phyloP scores from a whole-genome alignment of 2,329 filamentous ascomycete genomes.

The Diaporthe caulivora region DNA sequence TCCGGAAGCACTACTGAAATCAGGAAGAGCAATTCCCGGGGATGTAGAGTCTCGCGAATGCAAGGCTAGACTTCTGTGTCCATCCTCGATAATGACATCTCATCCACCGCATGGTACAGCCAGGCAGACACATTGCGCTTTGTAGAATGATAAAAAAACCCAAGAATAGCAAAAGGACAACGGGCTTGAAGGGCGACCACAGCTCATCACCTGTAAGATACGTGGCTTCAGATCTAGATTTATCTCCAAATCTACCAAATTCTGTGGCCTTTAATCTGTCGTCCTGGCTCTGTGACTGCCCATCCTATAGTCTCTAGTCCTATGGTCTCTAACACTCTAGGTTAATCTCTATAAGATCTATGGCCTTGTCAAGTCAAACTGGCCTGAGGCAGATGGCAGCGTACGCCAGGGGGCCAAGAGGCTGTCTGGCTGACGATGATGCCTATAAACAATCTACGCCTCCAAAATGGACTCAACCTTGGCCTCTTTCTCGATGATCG shows the following conservation, averaged over 20 bases:
- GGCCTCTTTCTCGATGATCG: slow-evolving; percentile 45
- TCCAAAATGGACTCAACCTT: background rate
- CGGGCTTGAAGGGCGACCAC: accelerated
- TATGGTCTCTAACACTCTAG: background rate
- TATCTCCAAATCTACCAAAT: background rate
- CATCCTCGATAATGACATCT: too few relatives aligned
- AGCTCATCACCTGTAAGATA: background rate
- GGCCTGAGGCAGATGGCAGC: background rate
- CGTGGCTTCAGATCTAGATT: background rate
- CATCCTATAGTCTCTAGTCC: background rate
- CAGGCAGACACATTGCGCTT: too few relatives aligned
- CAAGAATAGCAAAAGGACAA: background rate
- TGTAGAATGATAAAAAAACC: too few relatives aligned
- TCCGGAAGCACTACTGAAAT: background rate
- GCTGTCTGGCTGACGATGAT: background rate
- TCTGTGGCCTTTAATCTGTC: background rate
- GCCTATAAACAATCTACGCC: background rate
- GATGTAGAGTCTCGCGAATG: too few relatives aligned
- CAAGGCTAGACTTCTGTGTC: too few relatives aligned
- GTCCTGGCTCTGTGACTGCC: background rate
- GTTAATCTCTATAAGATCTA: background rate
- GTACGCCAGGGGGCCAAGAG: background rate
- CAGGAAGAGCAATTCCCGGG: background rate
- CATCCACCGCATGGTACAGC: too few relatives aligned
- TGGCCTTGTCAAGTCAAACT: background rate